These are phyloP conservation scores for Herpotrichia juniperi DNA, from an alignment of 2,329 filamentous ascomycete genomes.

Conservation along the genomic window DNA sequence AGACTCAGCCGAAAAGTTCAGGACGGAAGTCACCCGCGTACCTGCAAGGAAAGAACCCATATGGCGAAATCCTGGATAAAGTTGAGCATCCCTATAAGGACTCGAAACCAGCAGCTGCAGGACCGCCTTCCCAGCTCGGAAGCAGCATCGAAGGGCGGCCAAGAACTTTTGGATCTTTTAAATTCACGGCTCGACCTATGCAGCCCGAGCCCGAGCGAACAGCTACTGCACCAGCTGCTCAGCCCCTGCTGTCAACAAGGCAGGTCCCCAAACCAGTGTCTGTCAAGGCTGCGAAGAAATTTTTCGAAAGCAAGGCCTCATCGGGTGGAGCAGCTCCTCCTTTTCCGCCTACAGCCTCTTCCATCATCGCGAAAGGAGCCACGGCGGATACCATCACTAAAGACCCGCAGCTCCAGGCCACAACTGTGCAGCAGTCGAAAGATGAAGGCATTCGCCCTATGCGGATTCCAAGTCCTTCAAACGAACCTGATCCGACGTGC, in stretches of 20 bases:
- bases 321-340: constrained; percentile 15
- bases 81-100: constrained; percentile 28
- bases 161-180: constrained; percentile 22
- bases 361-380: constrained; percentile 8
- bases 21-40: constrained; percentile 32
- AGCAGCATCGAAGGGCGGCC: constrained; percentile 24
- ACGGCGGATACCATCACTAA: not conserved
- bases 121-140: constrained; percentile 27
- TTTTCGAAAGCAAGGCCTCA: constrained; percentile 36
- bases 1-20: constrained; percentile 9
- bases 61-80: constrained; percentile 35
- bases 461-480: constrained; percentile 7
- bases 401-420: not conserved
- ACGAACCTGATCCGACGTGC: not conserved
- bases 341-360: constrained; percentile 16
- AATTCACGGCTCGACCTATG: constrained; percentile 24
- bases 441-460: constrained; percentile 4
- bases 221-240: constrained; percentile 4
- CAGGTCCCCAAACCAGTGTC: constrained; percentile 22
- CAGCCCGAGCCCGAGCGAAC: constrained; percentile 16
- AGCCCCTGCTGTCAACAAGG: constrained; percentile 10
- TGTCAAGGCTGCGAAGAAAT: constrained; percentile 32
- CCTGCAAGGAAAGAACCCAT: constrained; percentile 39
- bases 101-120: constrained; percentile 4
- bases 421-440: not conserved